These are phyloP conservation scores for Gnaphalium uliginosum DNA, from an alignment of 129 eudicot species.

Conservation along the genomic window DNA sequence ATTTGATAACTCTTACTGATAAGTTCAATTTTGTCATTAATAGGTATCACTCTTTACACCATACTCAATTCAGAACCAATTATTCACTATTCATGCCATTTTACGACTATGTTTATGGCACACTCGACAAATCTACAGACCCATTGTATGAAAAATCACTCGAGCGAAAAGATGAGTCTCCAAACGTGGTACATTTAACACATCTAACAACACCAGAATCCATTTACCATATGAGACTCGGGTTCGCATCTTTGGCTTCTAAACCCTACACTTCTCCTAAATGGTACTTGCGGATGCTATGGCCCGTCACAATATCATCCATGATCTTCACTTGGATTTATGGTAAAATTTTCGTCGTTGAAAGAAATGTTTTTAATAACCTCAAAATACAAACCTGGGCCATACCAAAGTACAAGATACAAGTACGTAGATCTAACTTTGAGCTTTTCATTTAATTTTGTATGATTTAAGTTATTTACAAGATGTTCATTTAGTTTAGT, in stretches of 20 bases:
- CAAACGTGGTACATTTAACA: slow-evolving; percentile 61
- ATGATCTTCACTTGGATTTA: slow-evolving; percentile 46
- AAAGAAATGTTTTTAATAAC: slow-evolving; percentile 39
- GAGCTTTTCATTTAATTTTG: neutral
- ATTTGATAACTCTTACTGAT: too few relatives aligned
- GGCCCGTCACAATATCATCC: slow-evolving; percentile 41
- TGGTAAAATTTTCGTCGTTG: slow-evolving; percentile 40
- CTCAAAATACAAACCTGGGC: slow-evolving; percentile 50
- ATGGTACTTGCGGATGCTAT: slow-evolving; percentile 60
- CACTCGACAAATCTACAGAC: slow-evolving; percentile 58
- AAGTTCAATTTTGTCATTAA: neutral
- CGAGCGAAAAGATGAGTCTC: slow-evolving; percentile 42
- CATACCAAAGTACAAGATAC: slow-evolving; percentile 46
- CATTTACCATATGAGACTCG: slow-evolving; percentile 63
- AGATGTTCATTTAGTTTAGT: neutral
- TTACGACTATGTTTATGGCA: slow-evolving; percentile 69
- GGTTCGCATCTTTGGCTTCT: slow-evolving; percentile 69
- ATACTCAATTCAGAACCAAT: slow-evolving; percentile 60
- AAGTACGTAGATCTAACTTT: slow-evolving; percentile 31
- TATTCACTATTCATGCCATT: slow-evolving; percentile 73
- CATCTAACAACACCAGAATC: slow-evolving; percentile 80
- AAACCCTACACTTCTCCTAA: slow-evolving; percentile 52
- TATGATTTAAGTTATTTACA: neutral
- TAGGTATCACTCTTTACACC: slow-evolving; percentile 71
- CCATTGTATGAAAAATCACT: slow-evolving; percentile 50